Conservation (phyloP, 2,329 filamentous ascomycete species). For the Fulvia fulva region DNA sequence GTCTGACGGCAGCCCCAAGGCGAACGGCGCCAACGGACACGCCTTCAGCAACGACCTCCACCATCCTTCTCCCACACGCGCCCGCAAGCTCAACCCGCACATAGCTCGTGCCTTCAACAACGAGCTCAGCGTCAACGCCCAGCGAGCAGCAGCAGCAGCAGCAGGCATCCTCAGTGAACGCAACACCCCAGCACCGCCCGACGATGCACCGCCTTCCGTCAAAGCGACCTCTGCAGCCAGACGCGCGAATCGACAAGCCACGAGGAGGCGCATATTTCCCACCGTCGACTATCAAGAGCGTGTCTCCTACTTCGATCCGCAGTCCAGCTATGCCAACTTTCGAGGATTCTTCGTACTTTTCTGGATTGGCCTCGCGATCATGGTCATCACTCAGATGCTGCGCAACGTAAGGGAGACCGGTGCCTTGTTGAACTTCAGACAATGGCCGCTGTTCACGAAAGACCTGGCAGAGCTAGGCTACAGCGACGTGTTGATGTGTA, state of each 20-base stretch:
- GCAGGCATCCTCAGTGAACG: constrained; percentile 43
- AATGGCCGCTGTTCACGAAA: constrained; percentile 82
- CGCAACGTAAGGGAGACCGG: constrained; percentile 93
- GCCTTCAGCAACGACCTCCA: constrained; percentile 18
- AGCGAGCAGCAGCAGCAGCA: constrained; percentile 12
- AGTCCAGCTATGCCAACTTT: constrained; percentile 89
- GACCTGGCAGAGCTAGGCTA: constrained; percentile 84
- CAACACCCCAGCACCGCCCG: constrained; percentile 68
- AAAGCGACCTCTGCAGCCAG: constrained; percentile 81
- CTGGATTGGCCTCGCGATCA: constrained; percentile 94
- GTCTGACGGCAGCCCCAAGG: constrained; percentile 9
- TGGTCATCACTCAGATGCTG: constrained; percentile 91
- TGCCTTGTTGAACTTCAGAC: constrained; percentile 75
- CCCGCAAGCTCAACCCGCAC: constrained; percentile 25
- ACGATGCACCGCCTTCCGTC: constrained; percentile 88
- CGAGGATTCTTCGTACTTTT: constrained; percentile 97
- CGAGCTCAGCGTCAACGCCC: constrained; percentile 7
- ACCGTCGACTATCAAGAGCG: constrained; percentile 87
- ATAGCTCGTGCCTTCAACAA: constrained; percentile 20
- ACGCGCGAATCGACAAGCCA: constrained; percentile 63
- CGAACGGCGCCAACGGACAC: constrained; percentile 16
- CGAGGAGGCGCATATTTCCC: constrained; percentile 78
- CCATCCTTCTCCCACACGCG: constrained; percentile 19
- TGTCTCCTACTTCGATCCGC: constrained; percentile 91
- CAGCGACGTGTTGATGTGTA: constrained; percentile 73